Conservation (phyloP, 768 basidiomycete genomes). For the Saitozyma sp. region DNA sequence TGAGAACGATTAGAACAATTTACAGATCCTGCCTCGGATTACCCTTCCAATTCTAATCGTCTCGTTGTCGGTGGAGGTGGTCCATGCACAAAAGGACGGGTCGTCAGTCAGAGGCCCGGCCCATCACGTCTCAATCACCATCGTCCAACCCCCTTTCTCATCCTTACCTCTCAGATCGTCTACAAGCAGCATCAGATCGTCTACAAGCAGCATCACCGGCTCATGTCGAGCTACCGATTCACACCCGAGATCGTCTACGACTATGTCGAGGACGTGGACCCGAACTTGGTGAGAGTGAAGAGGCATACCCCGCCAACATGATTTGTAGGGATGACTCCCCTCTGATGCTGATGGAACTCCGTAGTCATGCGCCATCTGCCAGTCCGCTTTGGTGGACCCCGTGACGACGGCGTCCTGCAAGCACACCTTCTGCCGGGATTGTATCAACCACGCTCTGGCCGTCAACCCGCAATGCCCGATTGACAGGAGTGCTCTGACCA, state of each 20-base stretch:
- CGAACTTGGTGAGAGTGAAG: slow-evolving; percentile 37
- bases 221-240: slow-evolving; percentile 6
- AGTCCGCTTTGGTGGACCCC: slow-evolving; percentile 62
- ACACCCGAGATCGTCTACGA: slow-evolving; percentile 35
- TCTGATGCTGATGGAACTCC: neutral
- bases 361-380: slow-evolving; percentile 44
- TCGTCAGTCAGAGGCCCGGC: no score
- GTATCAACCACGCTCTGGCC: slow-evolving; percentile 68
- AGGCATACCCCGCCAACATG: neutral
- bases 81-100: no score
- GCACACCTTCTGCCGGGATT: slow-evolving; percentile 84
- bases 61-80: no score
- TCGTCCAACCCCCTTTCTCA: no score
- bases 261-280: slow-evolving; percentile 41
- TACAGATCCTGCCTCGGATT: no score
- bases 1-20: no score
- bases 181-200: no score
- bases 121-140: no score
- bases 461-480: slow-evolving; percentile 77
- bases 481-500: slow-evolving; percentile 69
- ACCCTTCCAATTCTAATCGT: no score
- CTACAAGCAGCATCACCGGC: no score
- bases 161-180: no score
- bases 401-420: slow-evolving; percentile 70
- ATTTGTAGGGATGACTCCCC: neutral